Conservation (phyloP, 177 flowering plant species). For the Telopea speciosissima region DNA sequence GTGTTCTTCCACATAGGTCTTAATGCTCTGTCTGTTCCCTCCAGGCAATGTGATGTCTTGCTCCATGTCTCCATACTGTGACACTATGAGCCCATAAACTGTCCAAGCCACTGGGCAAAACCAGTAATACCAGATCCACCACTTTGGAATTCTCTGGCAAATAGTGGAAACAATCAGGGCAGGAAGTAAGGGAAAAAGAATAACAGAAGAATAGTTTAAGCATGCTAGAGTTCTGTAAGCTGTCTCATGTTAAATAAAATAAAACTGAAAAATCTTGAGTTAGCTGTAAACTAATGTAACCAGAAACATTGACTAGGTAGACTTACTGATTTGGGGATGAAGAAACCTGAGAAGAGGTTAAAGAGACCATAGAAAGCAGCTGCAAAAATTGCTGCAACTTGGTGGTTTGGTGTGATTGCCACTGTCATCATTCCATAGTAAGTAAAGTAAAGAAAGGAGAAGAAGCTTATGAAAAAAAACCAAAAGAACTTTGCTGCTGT, state of each 20-base stretch:
- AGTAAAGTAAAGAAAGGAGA: slow-evolving; percentile 82
- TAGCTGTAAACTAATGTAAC: not conserved
- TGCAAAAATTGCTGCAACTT: slow-evolving; percentile 69
- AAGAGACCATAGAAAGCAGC: slow-evolving; percentile 66
- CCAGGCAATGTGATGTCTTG: slow-evolving; percentile 29
- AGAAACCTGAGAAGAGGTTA: slow-evolving; percentile 82
- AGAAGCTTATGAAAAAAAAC: slow-evolving; percentile 74
- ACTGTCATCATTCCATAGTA: slow-evolving; percentile 95
- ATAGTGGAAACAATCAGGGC: not conserved
- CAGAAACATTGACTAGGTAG: not conserved
- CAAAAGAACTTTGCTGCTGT: slow-evolving; percentile 63
- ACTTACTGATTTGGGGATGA: slow-evolving; percentile 72
- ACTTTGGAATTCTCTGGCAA: slow-evolving; percentile 57
- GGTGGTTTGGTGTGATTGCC: slow-evolving; percentile 75
- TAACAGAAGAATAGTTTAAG: not conserved
- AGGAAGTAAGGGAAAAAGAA: too few species aligned
- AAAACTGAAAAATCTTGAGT: not conserved
- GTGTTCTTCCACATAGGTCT: slow-evolving; percentile 20
- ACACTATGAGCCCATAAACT: slow-evolving; percentile 42
- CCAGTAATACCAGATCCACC: slow-evolving; percentile 67
- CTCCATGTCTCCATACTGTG: slow-evolving; percentile 39
- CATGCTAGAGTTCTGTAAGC: not conserved
- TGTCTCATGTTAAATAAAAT: not conserved
- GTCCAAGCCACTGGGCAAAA: slow-evolving; percentile 65
- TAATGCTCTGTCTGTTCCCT: slow-evolving; percentile 17